phyloP scores from a whole-genome alignment of 352 stramenopile species.

The Globisporangium solare region DNA sequence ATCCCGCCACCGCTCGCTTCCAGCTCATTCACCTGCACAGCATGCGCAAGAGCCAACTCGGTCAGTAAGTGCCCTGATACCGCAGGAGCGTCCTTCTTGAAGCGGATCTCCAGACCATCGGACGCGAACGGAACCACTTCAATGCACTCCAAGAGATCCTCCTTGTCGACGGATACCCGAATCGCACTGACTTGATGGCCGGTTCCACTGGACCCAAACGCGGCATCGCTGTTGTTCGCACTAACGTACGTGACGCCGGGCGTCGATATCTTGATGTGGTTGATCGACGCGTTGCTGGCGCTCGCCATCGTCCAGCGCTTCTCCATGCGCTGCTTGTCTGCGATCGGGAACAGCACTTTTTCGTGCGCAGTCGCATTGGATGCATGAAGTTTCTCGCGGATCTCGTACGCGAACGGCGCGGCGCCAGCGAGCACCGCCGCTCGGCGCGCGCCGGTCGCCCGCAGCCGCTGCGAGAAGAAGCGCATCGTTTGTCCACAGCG shows the following conservation, averaged over 20 bases:
- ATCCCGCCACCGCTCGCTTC: constrained; percentile 1
- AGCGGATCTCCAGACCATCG: constrained; percentile 10
- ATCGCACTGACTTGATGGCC: constrained; percentile 2
- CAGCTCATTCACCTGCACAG: constrained; percentile 3
- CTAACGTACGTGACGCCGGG: constrained; percentile 7
- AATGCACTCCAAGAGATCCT: constrained; percentile 8
- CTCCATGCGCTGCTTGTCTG: constrained; percentile 6
- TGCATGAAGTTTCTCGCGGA: not conserved
- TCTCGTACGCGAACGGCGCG: constrained; percentile 2
- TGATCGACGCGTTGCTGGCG: not conserved
- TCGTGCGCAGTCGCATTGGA: not conserved
- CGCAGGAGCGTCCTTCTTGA: constrained; percentile 4
- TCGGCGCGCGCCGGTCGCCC: not conserved
- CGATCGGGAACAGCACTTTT: constrained; percentile 2
- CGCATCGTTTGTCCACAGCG: no score
- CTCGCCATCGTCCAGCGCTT: constrained; percentile 8
- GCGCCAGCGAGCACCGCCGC: not conserved
- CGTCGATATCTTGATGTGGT: constrained; percentile 6
- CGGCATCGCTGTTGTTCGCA: not conserved
- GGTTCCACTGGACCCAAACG: not conserved
- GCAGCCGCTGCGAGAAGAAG: no score
- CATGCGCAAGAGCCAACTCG: constrained; percentile 3
- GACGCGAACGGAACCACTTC: constrained; percentile 10
- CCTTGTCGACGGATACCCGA: constrained; percentile 5
- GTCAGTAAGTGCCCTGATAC: constrained; percentile 7